Conservation (phyloP, 805 yeast species). For the Kodamaea restingae region DNA sequence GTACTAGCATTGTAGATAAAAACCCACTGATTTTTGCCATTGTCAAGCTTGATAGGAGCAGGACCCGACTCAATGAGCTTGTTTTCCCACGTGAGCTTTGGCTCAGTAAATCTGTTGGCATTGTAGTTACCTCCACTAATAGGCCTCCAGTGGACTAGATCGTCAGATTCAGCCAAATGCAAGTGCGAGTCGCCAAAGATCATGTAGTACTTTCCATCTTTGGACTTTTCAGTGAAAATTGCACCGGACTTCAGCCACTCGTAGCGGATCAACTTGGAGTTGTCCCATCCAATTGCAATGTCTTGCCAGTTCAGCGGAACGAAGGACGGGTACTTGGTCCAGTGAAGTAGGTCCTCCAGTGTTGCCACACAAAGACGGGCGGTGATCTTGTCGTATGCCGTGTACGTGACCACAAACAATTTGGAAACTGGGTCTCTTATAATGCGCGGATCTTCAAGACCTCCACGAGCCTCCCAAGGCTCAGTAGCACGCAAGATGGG, state of each 20-base stretch:
- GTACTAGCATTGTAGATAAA: slow-evolving; percentile 39
- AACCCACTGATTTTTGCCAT: slow-evolving; percentile 30
- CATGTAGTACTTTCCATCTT: slow-evolving; percentile 38
- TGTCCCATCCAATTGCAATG: slow-evolving; percentile 24
- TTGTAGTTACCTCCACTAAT: slow-evolving; percentile 18
- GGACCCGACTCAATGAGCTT: slow-evolving; percentile 41
- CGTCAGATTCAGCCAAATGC: slow-evolving; percentile 33
- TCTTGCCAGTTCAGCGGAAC: slow-evolving; percentile 32
- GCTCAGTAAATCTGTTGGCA: slow-evolving; percentile 23
- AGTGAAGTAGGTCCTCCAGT: slow-evolving; percentile 31
- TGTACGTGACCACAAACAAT: slow-evolving; percentile 37
- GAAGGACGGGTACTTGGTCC: slow-evolving; percentile 38
- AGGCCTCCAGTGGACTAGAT: slow-evolving; percentile 32
- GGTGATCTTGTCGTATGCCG: slow-evolving; percentile 31
- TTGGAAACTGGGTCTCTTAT: slow-evolving; percentile 35
- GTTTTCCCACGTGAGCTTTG: slow-evolving; percentile 28
- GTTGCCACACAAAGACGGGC: slow-evolving; percentile 41
- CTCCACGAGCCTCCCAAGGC: slow-evolving; percentile 38
- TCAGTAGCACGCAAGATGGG: slow-evolving; percentile 37
- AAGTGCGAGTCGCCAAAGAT: slow-evolving; percentile 41
- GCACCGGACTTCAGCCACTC: slow-evolving; percentile 44
- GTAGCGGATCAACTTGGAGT: slow-evolving; percentile 23
- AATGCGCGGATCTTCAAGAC: slow-evolving; percentile 42
- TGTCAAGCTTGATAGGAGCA: slow-evolving; percentile 35
- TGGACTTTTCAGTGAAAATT: slow-evolving; percentile 27